Evolutionary conservation across 495 filamentous ascomycete genomes (phyloP).

Genomic region (Amphirosellinia nigrospora): DNA sequence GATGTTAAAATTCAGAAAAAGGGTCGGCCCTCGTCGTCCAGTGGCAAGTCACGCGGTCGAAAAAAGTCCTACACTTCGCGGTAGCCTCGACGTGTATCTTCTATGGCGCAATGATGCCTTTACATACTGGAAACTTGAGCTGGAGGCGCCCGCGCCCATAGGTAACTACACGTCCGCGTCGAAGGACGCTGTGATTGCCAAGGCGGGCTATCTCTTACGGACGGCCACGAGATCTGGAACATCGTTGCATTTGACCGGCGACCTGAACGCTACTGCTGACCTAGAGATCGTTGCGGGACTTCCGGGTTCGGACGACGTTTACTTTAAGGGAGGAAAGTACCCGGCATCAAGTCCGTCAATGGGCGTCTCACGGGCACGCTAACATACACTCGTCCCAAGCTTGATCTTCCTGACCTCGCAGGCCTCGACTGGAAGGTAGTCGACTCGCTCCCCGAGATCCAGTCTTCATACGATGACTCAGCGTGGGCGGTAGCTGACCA

Average conservation of each 20-base stretch:
- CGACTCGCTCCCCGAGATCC: slow-evolving; percentile 74
- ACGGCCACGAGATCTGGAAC: slow-evolving; percentile 57
- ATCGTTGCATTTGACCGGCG: slow-evolving; percentile 64
- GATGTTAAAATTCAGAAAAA: neutral
- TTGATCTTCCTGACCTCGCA: slow-evolving; percentile 43
- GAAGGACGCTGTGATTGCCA: slow-evolving; percentile 58
- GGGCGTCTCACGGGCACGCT: slow-evolving; percentile 7
- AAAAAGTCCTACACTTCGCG: slow-evolving; percentile 54
- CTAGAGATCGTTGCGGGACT: slow-evolving; percentile 21
- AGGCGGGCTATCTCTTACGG: slow-evolving; percentile 73
- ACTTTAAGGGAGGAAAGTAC: slow-evolving; percentile 20
- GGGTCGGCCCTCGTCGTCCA: slow-evolving; percentile 32
- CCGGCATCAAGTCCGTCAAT: neutral
- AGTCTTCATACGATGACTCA: slow-evolving; percentile 68
- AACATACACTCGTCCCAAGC: neutral
- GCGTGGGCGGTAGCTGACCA: slow-evolving; percentile 65
- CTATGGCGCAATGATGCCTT: slow-evolving; percentile 37
- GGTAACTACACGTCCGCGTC: slow-evolving; percentile 16
- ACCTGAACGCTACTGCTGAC: slow-evolving; percentile 68
- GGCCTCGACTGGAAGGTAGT: slow-evolving; percentile 70
- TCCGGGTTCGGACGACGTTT: slow-evolving; percentile 4
- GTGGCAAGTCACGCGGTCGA: slow-evolving; percentile 26
- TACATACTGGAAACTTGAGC: slow-evolving; percentile 43
- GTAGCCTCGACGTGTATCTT: slow-evolving; percentile 57
- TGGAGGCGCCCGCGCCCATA: slow-evolving; percentile 26